Evolutionary conservation across 2,329 filamentous ascomycete genomes (phyloP), one percentile per base, ranked within the genome.

Genomic region (Aspergillus fijiensis): DNA sequence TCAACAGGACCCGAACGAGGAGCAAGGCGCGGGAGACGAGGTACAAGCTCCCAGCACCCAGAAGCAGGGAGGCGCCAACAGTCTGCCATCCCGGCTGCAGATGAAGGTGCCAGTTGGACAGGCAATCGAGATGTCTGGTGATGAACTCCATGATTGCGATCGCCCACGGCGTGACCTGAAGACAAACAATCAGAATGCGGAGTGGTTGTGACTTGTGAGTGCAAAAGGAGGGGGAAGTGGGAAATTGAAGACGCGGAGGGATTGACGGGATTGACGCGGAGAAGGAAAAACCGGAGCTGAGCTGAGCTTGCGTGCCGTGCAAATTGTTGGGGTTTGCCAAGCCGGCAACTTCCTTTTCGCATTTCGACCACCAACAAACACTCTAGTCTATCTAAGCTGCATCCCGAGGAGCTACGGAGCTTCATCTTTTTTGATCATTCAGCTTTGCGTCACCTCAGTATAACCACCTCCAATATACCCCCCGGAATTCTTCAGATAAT

Each of bases 1-100:
- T 88, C 60, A 90, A 73, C 51, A 92, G 67, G 45, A 92, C 82
- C 63, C 82, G 81, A 55, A 87, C 66, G 67, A 86, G 86, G 71
- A 82, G 85, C 58, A 88, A 69, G 21, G 85, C 72, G 72, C 86
- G 86, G 63, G 75, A 80, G 62, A 79, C 80, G 50, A 90, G 65
- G 66, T 82, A 85, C 51, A 89, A 73, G 57, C 84, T 84, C 52
- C 89, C 89, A n/a, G 76, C 71, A 14, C 70, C 70, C 16, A 79
- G 70, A 49, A 81, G 65, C 21, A 75, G 61, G 48, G 73, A 65
- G 10, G 76, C 73, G 29, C 67, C 70, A 29, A 73, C 64, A 19
- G 75, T 71, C 62, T 76, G 76, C 66, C 72, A 71, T 33, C 76
- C 75, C 6, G 76, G 68, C 45, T 71, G 63, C 11, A 75, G 61